Evolutionary conservation across 257 asterid species (phyloP), one percentile per base, ranked within the genome.

Genomic region (Echium plantagineum): DNA sequence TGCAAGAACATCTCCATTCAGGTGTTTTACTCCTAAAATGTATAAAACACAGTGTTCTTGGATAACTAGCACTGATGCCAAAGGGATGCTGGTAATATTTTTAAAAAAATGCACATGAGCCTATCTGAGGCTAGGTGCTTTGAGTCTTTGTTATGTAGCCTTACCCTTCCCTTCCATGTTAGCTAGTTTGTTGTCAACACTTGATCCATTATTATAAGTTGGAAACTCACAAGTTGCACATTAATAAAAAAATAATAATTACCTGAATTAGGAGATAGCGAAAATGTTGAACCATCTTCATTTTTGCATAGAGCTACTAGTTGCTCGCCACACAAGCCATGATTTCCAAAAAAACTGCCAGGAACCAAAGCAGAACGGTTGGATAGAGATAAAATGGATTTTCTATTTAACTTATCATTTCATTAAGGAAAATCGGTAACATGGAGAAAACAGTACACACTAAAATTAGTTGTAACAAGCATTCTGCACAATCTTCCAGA

Each of bases 311-410:
- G 59, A 59, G 69, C 75, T 57, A 64, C 58, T 30, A 72, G 72
- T 83, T 91, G 98, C 77, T 71, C 67, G 58, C 98, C 98, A 71
- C 98, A 91, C 81, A 91, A 77, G 55, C 77, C 26, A 1, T 24
- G 94, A 61, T 91, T 91, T 48, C 98, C 98, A 58, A 84, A 72
- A 76, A 84, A 91, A 26, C 98, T 91, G 78, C 80, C 61, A 63
- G 58, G 76, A 64, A 53, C 8, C 3, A 21, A 17, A 53, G 21
- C 28, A 53, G 4, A n/a, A n/a, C 10, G n/a, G 2, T 55, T 7
- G 46, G 26, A 55, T 0, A 19, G 17, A 55, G 26, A 7, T 13
- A 42, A 42, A 42, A 12, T 42, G 15, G 49, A 13, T 42, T 12
- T 17, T 13, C 49, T 10, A 0, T 42, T 42, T 13, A 42, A 42